Percentiles rank a stretch among this genome's conserved stretches.
Conservation (phyloP, 106 monocot species). For the Hemerocallis citrina region DNA sequence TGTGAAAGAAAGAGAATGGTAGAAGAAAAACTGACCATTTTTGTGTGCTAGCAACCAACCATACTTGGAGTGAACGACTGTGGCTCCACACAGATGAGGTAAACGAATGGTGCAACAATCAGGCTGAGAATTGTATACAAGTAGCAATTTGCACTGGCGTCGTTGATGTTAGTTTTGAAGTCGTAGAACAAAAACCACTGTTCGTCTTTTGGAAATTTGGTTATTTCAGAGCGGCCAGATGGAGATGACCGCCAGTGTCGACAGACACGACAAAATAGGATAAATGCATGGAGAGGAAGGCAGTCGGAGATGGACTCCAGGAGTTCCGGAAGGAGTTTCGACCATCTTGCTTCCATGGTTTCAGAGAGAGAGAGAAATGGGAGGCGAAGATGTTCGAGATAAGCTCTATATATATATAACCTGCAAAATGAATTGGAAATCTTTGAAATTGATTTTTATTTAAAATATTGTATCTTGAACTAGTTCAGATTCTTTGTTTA, state of each 20-base stretch:
- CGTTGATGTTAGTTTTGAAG: too few species aligned
- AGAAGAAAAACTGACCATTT: not conserved
- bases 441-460: too few species aligned
- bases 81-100: not conserved
- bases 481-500: too few species aligned
- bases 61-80: not conserved
- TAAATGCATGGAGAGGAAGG: not conserved
- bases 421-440: too few species aligned
- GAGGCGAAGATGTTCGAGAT: too few species aligned
- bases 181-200: not conserved
- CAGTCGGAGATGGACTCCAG: conserved; percentile 1
- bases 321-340: not conserved
- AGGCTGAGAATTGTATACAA: not conserved
- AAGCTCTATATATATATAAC: too few species aligned
- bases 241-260: not conserved
- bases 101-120: not conserved
- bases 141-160: not conserved
- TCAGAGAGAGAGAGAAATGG: too few species aligned
- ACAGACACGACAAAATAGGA: not conserved
- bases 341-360: too few species aligned
- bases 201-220: not conserved
- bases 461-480: too few species aligned
- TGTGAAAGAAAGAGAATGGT: not conserved
- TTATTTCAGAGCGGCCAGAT: not conserved
- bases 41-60: not conserved